Evolutionary conservation across 2,329 filamentous ascomycete genomes (phyloP).

Genomic region (Sclerotiophoma versabilis): DNA sequence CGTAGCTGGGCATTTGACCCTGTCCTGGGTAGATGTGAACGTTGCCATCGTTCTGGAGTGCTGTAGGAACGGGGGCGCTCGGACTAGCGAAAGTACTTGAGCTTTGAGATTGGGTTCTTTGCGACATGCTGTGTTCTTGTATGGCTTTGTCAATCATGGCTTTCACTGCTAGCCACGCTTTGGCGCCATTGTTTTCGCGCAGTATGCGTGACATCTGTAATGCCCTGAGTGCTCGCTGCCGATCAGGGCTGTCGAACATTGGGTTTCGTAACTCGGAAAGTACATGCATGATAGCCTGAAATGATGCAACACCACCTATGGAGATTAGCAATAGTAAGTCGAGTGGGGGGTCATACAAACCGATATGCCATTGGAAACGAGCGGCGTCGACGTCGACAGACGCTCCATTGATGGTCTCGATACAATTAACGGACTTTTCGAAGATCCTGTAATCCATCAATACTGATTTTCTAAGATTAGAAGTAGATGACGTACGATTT

Average conservation of each 20-base stretch:
- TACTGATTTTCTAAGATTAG: not conserved
- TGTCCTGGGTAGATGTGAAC: slow-evolving; percentile 24
- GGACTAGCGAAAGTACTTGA: slow-evolving; percentile 27
- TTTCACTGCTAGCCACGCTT: slow-evolving; percentile 48
- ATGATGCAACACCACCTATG: slow-evolving; percentile 42
- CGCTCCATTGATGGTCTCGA: slow-evolving; percentile 47
- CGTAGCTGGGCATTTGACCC: slow-evolving; percentile 25
- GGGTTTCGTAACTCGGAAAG: slow-evolving; percentile 50
- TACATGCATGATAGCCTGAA: slow-evolving; percentile 50
- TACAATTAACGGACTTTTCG: slow-evolving; percentile 48
- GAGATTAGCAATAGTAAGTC: slow-evolving; percentile 14
- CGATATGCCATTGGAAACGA: slow-evolving; percentile 50
- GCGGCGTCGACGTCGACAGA: slow-evolving; percentile 45
- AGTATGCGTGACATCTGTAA: slow-evolving; percentile 42
- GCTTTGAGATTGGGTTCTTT: slow-evolving; percentile 23
- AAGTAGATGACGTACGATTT: slow-evolving; percentile 37
- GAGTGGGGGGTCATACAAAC: slow-evolving; percentile 17
- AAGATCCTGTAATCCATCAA: slow-evolving; percentile 41
- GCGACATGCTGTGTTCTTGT: slow-evolving; percentile 29
- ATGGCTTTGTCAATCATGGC: slow-evolving; percentile 49
- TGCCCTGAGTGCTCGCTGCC: slow-evolving; percentile 44
- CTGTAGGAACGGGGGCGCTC: slow-evolving; percentile 13
- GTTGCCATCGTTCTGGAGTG: slow-evolving; percentile 20
- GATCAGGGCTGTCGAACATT: slow-evolving; percentile 44
- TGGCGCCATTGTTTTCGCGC: slow-evolving; percentile 44